Evolutionary conservation across 169 alveolate genomes (phyloP).

Genomic region (Pseudocohnilembus persalinus): DNA sequence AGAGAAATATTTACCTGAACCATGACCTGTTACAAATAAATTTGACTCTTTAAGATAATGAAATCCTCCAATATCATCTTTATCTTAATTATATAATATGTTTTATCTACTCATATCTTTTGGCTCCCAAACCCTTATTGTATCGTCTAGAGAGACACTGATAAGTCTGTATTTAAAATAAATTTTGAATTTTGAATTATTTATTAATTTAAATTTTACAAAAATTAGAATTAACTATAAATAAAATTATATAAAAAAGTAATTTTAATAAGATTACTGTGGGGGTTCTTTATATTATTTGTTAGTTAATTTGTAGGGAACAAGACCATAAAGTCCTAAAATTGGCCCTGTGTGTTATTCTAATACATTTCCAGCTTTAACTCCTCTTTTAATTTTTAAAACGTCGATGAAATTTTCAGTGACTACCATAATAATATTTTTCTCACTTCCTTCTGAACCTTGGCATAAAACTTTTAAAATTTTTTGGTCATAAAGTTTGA

Average conservation of each 20-base stretch:
- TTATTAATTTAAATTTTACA: not conserved
- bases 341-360: constrained; percentile 64
- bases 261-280: constrained; percentile 27
- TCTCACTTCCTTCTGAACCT: constrained; percentile 12
- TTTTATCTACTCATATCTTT: constrained; percentile 62
- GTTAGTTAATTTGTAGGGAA: constrained; percentile 51
- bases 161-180: constrained; percentile 34
- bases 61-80: constrained; percentile 61
- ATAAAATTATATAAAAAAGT: no score
- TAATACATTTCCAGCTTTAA: constrained; percentile 58
- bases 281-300: constrained; percentile 55
- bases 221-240: no score
- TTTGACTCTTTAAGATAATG: constrained; percentile 59
- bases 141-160: constrained; percentile 64
- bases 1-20: constrained; percentile 37
- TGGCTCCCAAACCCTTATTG: constrained; percentile 76
- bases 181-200: constrained; percentile 1
- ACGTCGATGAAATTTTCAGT: constrained; percentile 60
- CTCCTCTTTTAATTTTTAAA: constrained; percentile 59
- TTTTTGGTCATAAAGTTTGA: constrained; percentile 44
- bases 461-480: constrained; percentile 46
- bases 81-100: constrained; percentile 55
- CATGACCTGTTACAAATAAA: constrained; percentile 75
- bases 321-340: constrained; percentile 44
- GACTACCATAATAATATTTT: constrained; percentile 34